These are phyloP conservation scores for Asterophora lycoperdoides DNA, from an alignment of 768 basidiomycete species.

Conservation along the genomic window DNA sequence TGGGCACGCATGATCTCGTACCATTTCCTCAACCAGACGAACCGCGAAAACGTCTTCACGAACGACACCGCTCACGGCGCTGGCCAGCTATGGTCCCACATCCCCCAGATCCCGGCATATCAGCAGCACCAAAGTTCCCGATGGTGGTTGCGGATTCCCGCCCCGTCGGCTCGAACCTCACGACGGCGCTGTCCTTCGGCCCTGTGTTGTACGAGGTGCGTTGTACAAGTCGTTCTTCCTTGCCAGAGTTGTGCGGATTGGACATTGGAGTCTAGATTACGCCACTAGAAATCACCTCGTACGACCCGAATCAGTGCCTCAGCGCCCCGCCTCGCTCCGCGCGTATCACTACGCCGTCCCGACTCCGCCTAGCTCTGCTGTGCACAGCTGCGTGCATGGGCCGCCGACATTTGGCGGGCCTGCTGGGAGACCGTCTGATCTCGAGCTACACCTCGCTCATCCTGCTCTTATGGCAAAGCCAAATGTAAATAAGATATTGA, in stretches of 20 bases:
- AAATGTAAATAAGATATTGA: too few species aligned
- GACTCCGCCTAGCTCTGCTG: too few species aligned
- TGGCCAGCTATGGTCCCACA: conserved; percentile 62
- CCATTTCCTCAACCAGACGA: conserved; percentile 70
- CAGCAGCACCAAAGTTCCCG: conserved; percentile 52
- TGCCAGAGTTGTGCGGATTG: background rate
- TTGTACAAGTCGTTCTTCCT: too few species aligned
- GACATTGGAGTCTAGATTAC: conserved; percentile 37
- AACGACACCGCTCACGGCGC: conserved; percentile 61
- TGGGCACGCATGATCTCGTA: conserved; percentile 65
- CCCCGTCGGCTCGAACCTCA: conserved; percentile 40
- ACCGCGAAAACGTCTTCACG: conserved; percentile 53
- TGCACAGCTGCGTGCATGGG: too few species aligned
- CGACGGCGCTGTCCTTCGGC: conserved; percentile 34
- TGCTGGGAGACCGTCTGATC: too few species aligned
- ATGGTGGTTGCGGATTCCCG: conserved; percentile 58
- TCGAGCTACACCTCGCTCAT: too few species aligned
- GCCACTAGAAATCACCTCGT: conserved; percentile 67
- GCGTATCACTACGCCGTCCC: too few species aligned
- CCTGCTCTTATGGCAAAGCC: too few species aligned
- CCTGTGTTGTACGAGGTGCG: conserved; percentile 56
- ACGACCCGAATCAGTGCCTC: conserved; percentile 65
- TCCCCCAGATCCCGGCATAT: conserved; percentile 49
- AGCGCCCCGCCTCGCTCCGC: too few species aligned
- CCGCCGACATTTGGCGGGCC: too few species aligned